Conservation (phyloP, 2,329 filamentous ascomycete species). For the Ascochyta viciae-villosae region DNA sequence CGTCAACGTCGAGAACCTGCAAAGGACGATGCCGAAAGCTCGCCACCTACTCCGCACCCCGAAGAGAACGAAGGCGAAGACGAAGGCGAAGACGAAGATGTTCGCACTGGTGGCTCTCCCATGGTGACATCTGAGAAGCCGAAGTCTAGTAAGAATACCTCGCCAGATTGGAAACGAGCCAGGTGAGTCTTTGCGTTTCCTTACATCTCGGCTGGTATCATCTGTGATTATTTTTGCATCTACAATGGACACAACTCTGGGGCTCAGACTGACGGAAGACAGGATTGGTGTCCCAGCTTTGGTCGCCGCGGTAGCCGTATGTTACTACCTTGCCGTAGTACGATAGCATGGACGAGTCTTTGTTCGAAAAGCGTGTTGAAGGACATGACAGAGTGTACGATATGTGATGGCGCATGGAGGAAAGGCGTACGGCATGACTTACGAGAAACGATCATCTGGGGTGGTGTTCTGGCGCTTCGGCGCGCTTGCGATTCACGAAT, state of each 20-base stretch:
- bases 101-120: not conserved
- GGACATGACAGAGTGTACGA: constrained; percentile 2
- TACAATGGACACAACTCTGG: not conserved
- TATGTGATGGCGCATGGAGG: not conserved
- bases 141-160: constrained; percentile 11
- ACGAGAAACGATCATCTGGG: constrained; percentile 5
- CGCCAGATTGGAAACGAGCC: constrained; percentile 29
- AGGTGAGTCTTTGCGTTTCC: constrained; percentile 25
- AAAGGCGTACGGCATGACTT: not conserved
- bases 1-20: constrained; percentile 22
- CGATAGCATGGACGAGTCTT: not conserved
- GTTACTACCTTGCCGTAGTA: constrained; percentile 3
- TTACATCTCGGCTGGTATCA: not conserved
- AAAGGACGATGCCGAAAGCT: constrained; percentile 5
- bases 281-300: constrained; percentile 11
- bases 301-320: constrained; percentile 7
- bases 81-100: not conserved
- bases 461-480: constrained; percentile 1
- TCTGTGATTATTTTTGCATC: not conserved
- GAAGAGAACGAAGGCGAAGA: not conserved
- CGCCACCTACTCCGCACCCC: not conserved
- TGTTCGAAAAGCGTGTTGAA: not conserved
- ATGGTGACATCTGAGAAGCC: constrained; percentile 3
- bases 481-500: not conserved
- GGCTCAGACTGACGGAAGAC: not conserved